Percentiles rank a stretch among this genome's conserved stretches.
Conservation (phyloP, 768 basidiomycete species). For the Rhizopogon roseolus region DNA sequence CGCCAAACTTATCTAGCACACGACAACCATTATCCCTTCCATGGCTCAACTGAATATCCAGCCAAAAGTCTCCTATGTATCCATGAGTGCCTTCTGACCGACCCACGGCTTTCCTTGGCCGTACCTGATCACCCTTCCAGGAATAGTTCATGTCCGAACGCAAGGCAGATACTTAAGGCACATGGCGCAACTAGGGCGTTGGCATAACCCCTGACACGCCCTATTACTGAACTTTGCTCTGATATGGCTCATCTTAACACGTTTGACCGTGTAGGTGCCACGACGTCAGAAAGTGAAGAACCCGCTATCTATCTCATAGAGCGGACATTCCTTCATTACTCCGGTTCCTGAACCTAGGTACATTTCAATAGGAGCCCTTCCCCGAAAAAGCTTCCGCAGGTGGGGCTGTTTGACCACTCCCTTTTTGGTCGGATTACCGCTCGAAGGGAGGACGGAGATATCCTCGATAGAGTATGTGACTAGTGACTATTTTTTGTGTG, state of each 20-base stretch:
- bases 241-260: too few relatives aligned
- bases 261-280: background rate
- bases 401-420: background rate
- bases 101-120: background rate
- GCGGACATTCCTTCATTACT: background rate
- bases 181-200: background rate
- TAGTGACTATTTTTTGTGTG: background rate
- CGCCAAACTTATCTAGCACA: too few relatives aligned
- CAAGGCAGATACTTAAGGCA: constrained; percentile 3
- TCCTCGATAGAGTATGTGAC: background rate
- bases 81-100: background rate
- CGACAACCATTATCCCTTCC: too few relatives aligned
- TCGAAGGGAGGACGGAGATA: background rate
- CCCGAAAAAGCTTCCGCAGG: background rate
- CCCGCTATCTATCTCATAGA: background rate
- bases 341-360: constrained; percentile 1
- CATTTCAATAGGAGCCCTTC: background rate
- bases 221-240: too few relatives aligned
- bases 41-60: background rate
- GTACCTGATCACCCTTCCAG: constrained; percentile 5
- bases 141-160: background rate
- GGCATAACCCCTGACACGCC: background rate
- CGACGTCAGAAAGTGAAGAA: background rate
- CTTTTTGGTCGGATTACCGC: background rate
- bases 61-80: background rate